These are phyloP conservation scores for Fusarium guadeloupense DNA, from an alignment of 2,329 filamentous ascomycete species.

Conservation along the genomic window DNA sequence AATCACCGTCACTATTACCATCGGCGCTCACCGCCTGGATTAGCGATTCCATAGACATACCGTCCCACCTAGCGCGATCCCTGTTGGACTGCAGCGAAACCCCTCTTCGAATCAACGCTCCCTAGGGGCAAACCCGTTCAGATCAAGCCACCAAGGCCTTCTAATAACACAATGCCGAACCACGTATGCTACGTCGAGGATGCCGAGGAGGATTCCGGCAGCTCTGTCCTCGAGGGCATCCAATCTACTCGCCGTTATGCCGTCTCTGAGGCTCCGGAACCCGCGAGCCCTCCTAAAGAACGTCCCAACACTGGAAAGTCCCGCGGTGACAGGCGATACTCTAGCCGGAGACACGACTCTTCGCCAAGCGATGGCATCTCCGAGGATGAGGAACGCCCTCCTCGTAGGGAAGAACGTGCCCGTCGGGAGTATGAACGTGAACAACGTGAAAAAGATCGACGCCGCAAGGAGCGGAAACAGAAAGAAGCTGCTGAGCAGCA, in stretches of 20 bases:
- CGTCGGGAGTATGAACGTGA: conserved; percentile 45
- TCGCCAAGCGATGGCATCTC: conserved; percentile 48
- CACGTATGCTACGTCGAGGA: conserved; percentile 61
- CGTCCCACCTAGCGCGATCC: conserved; percentile 46
- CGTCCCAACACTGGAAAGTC: conserved; percentile 62
- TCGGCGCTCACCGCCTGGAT: conserved; percentile 30
- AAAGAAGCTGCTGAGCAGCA: conserved; percentile 40
- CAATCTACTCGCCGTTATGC: conserved; percentile 57
- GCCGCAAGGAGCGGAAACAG: conserved; percentile 41
- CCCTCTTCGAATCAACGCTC: conserved; percentile 35
- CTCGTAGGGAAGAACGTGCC: conserved; percentile 46
- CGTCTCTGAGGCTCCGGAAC: conserved; percentile 55
- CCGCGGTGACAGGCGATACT: conserved; percentile 52
- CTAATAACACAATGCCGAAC: conserved; percentile 54
- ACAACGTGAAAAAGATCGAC: conserved; percentile 44
- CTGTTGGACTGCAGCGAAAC: conserved; percentile 39
- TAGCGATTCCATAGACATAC: conserved; percentile 36
- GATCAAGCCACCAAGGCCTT: conserved; percentile 29
- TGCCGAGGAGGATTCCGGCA: conserved; percentile 61
- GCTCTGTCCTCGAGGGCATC: conserved; percentile 52
- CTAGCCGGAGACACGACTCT: conserved; percentile 50
- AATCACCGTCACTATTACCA: conserved; percentile 15
- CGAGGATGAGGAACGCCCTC: conserved; percentile 53
- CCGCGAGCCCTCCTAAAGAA: conserved; percentile 56
- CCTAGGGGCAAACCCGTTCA: conserved; percentile 34